A percentile compares a stretch with the other conserved stretches of the same genome.
phyloP scores from a whole-genome alignment of 1,139 yeast genomes.

The Entelexis paramagnoliae region DNA sequence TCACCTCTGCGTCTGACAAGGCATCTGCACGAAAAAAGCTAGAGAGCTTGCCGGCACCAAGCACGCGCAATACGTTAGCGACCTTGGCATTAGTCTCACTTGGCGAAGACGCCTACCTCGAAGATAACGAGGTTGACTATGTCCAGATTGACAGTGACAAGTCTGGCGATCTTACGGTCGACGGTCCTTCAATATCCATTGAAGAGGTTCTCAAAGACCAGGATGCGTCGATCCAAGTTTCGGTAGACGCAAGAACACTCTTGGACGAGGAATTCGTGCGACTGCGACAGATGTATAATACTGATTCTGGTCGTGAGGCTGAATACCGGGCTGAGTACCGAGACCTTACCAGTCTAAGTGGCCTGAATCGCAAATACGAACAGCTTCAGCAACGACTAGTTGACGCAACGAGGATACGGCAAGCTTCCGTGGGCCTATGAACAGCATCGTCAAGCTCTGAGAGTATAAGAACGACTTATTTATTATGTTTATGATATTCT shows the following conservation, averaged over 20 bases:
- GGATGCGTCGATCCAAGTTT: not conserved
- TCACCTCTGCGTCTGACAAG: not conserved
- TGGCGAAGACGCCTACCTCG: not conserved
- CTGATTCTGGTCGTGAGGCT: not conserved
- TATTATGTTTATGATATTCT: too few relatives aligned
- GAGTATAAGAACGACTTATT: too few relatives aligned
- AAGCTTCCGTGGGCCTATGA: too few relatives aligned
- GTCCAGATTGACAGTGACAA: not conserved
- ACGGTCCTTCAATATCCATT: not conserved
- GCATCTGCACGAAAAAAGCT: not conserved
- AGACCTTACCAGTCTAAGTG: not conserved
- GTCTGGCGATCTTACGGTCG: too few relatives aligned
- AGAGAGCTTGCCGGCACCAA: not conserved
- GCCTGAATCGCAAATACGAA: not conserved
- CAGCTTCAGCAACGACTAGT: not conserved
- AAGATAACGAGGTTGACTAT: not conserved
- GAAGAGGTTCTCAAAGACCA: not conserved
- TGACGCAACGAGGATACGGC: not conserved
- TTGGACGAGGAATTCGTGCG: not conserved
- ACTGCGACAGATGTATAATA: not conserved
- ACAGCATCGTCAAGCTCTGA: too few relatives aligned
- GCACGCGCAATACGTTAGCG: not conserved
- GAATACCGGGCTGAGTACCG: not conserved
- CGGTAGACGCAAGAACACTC: not conserved
- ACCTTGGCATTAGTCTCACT: not conserved